Conservation (phyloP, 169 alveolate species). For the Amoebophrya sp. region DNA sequence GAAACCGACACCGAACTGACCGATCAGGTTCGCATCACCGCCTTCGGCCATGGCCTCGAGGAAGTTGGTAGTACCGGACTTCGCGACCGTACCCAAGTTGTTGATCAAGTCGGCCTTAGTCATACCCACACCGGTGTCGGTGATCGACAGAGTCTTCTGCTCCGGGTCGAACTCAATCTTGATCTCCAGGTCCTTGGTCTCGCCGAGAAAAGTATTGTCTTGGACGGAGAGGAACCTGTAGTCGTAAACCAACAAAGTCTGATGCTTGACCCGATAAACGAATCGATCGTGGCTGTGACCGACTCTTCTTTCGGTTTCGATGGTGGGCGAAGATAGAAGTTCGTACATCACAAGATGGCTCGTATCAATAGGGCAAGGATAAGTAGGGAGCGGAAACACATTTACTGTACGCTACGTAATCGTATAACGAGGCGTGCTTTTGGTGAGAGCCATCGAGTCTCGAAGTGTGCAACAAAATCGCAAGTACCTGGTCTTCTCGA, state of each 20-base stretch:
- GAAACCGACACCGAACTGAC: constrained; percentile 99
- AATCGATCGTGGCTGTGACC: too few species aligned
- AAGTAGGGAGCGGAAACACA: too few species aligned
- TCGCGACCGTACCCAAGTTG: constrained; percentile 98
- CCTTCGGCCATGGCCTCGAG: constrained; percentile 91
- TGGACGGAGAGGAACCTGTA: neutral
- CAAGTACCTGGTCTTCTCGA: constrained; percentile 86
- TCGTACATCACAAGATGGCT: too few species aligned
- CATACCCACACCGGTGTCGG: constrained; percentile 99
- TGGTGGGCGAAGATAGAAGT: too few species aligned
- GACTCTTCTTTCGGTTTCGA: too few species aligned
- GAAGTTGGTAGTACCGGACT: constrained; percentile 97
- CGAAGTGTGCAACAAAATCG: too few species aligned
- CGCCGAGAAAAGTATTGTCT: constrained; percentile 28
- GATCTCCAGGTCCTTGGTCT: constrained; percentile 71
- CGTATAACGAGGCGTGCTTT: too few species aligned
- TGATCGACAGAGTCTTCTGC: constrained; percentile 81
- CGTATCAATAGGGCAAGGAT: too few species aligned
- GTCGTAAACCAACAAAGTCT: too few species aligned
- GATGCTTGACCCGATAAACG: too few species aligned
- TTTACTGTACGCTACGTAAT: too few species aligned
- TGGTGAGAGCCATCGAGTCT: too few species aligned
- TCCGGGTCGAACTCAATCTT: constrained; percentile 80
- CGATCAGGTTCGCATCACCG: constrained; percentile 89
- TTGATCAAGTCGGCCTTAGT: constrained; percentile 93